Conservation (phyloP, 2,329 filamentous ascomycete species). For the Colletotrichum sp. region DNA sequence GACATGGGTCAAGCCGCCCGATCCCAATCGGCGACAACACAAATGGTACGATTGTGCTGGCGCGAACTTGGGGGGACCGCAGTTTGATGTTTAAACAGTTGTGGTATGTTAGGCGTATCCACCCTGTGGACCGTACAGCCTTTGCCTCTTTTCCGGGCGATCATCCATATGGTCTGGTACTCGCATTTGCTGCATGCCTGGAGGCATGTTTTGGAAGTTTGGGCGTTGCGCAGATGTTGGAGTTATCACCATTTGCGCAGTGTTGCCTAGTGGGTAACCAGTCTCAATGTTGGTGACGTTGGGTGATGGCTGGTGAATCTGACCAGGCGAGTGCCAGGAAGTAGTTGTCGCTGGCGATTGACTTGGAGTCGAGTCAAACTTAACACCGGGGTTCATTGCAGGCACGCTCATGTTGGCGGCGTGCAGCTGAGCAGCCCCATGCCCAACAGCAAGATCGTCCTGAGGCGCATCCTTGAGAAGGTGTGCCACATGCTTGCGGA, state of each 20-base stretch:
- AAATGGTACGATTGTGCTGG: not conserved
- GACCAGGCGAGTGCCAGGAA: conserved; percentile 58
- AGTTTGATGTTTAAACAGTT: not conserved
- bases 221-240: conserved; percentile 29
- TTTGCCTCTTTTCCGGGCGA: conserved; percentile 58
- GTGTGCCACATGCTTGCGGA: conserved; percentile 88
- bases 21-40: not conserved
- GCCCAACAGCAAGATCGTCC: conserved; percentile 43
- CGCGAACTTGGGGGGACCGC: not conserved
- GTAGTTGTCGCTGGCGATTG: conserved; percentile 54
- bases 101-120: conserved; percentile 38
- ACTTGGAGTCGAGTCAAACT: conserved; percentile 59
- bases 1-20: not conserved
- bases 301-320: conserved; percentile 56
- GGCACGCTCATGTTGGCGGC: conserved; percentile 38
- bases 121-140: conserved; percentile 49
- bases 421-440: conserved; percentile 34
- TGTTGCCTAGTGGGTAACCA: conserved; percentile 51
- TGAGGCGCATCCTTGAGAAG: conserved; percentile 71
- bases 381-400: conserved; percentile 38
- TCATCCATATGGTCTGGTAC: conserved; percentile 43
- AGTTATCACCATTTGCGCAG: conserved; percentile 42
- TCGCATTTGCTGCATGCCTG: conserved; percentile 33
- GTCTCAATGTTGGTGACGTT: conserved; percentile 45
- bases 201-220: conserved; percentile 44